These are phyloP conservation scores for Pythium graminicola DNA, from an alignment of 352 stramenopile species.

Conservation along the genomic window DNA sequence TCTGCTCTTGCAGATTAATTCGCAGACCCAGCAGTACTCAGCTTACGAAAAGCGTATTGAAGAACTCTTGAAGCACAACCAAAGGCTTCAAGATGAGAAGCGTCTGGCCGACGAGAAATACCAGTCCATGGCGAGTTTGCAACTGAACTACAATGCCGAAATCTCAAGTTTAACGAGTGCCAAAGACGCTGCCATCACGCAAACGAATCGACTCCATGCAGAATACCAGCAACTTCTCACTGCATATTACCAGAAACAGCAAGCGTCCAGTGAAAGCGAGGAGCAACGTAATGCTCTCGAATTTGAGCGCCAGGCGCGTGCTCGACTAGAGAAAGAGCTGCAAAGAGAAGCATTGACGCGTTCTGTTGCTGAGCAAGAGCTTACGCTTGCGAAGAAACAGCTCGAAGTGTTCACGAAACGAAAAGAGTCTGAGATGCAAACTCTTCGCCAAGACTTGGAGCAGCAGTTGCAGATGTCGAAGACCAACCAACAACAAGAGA, in stretches of 20 bases:
- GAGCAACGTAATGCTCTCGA: slow-evolving; percentile 48
- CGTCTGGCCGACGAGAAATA: slow-evolving; percentile 52
- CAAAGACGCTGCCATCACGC: slow-evolving; percentile 57
- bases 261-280: slow-evolving; percentile 43
- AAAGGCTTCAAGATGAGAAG: slow-evolving; percentile 63
- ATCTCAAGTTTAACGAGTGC: slow-evolving; percentile 51
- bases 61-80: slow-evolving; percentile 51
- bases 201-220: slow-evolving; percentile 61
- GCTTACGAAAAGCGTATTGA: slow-evolving; percentile 68
- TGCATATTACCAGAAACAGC: slow-evolving; percentile 72
- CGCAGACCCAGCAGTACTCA: slow-evolving; percentile 68
- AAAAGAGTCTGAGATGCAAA: slow-evolving; percentile 47
- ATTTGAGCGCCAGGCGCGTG: slow-evolving; percentile 56
- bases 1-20: slow-evolving; percentile 66
- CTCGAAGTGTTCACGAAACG: slow-evolving; percentile 55
- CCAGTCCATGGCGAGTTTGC: slow-evolving; percentile 43
- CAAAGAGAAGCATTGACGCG: slow-evolving; percentile 50
- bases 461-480: slow-evolving; percentile 31
- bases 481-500: slow-evolving; percentile 29
- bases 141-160: slow-evolving; percentile 47
- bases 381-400: slow-evolving; percentile 69
- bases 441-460: slow-evolving; percentile 37
- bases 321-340: slow-evolving; percentile 52
- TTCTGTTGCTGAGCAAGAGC: slow-evolving; percentile 57
- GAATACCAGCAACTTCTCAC: slow-evolving; percentile 71